Percentiles rank a stretch among this genome's conserved stretches.
Evolutionary conservation across 192 early-diverging fungal genomes (phyloP).

Genomic region (Coemansia interrupta): DNA sequence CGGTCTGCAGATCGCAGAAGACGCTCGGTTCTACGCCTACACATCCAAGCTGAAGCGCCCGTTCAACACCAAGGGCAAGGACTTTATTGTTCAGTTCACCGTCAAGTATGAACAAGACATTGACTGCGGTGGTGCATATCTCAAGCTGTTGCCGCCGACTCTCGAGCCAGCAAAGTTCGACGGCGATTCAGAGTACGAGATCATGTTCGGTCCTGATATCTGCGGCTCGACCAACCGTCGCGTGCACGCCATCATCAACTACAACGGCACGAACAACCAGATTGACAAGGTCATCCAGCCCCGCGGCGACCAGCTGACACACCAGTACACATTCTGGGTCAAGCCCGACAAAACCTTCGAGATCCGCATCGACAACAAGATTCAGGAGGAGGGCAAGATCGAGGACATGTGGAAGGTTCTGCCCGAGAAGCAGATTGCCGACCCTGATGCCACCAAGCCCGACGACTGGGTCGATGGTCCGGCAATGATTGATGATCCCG

Average conservation of each 20-base stretch:
- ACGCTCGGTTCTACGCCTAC: conserved; percentile 82
- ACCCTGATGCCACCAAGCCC: conserved; percentile 81
- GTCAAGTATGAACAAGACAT: conserved; percentile 88
- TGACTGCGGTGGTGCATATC: conserved; percentile 89
- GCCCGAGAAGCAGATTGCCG: conserved; percentile 73
- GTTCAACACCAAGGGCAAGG: conserved; percentile 80
- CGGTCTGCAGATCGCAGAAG: conserved; percentile 77
- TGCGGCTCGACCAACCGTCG: conserved; percentile 84
- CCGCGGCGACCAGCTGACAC: conserved; percentile 75
- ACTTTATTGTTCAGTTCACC: conserved; percentile 83
- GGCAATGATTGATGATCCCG: conserved; percentile 66
- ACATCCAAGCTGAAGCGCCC: conserved; percentile 67
- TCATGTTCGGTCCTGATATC: conserved; percentile 90
- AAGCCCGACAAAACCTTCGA: conserved; percentile 76
- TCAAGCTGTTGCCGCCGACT: conserved; percentile 83
- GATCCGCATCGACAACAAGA: conserved; percentile 69
- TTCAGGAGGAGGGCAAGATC: conserved; percentile 74
- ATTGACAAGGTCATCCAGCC: conserved; percentile 67
- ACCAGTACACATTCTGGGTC: conserved; percentile 85
- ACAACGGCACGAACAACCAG: conserved; percentile 88
- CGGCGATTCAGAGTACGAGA: conserved; percentile 78
- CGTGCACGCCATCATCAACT: conserved; percentile 92
- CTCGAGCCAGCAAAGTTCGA: conserved; percentile 75
- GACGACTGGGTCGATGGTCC: conserved; percentile 84
- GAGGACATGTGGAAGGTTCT: conserved; percentile 77